phyloP scores from a whole-genome alignment of 2,329 filamentous ascomycete species.

The Fusarium torulosum region DNA sequence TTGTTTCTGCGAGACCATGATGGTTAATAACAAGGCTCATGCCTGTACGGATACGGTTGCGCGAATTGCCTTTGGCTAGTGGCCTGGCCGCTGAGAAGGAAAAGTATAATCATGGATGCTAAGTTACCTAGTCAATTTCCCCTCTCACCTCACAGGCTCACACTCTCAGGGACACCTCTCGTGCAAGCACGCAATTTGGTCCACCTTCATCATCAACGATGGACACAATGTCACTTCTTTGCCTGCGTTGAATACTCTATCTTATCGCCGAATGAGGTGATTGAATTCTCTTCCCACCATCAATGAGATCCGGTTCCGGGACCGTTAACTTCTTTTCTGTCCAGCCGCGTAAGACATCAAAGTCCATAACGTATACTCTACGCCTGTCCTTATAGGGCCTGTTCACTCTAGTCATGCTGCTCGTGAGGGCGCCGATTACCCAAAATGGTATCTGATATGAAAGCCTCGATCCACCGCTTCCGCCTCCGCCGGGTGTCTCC shows the following conservation, averaged over 20 bases:
- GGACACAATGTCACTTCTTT: constrained; percentile 28
- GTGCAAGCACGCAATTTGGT: constrained; percentile 47
- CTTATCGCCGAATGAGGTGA: constrained; percentile 11
- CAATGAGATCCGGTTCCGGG: constrained; percentile 1
- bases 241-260: constrained; percentile 11
- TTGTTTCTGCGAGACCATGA: no score
- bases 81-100: constrained; percentile 1
- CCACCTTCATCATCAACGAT: constrained; percentile 37
- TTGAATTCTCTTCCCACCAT: constrained; percentile 2
- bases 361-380: neutral
- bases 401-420: constrained; percentile 19
- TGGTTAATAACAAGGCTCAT: constrained; percentile 7
- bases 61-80: constrained; percentile 12
- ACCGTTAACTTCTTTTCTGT: constrained; percentile 2
- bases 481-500: constrained; percentile 46
- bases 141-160: constrained; percentile 1
- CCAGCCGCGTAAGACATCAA: neutral
- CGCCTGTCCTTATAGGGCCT: constrained; percentile 5
- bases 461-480: constrained; percentile 47
- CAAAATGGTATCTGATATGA: constrained; percentile 48
- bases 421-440: constrained; percentile 16
- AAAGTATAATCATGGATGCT: constrained; percentile 1
- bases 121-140: constrained; percentile 12
- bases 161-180: constrained; percentile 1
- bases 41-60: constrained; percentile 9